phyloP scores from a whole-genome alignment of 2,329 filamentous ascomycete genomes.

The Alternaria metachromatica region DNA sequence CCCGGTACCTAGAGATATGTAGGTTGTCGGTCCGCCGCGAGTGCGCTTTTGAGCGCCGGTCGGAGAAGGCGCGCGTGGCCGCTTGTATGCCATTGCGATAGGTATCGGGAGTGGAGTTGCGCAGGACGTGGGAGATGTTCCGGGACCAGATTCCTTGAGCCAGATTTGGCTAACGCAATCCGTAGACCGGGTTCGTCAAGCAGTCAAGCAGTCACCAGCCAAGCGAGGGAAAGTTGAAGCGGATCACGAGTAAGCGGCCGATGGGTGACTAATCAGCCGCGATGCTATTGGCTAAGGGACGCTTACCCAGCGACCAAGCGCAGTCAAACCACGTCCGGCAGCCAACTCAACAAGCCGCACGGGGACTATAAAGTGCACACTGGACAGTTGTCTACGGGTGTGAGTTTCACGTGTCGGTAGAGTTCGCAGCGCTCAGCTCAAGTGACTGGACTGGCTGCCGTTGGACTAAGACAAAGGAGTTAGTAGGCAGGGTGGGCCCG shows the following conservation, averaged over 20 bases:
- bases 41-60: slow-evolving; percentile 71
- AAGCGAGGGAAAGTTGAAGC: slow-evolving; percentile 2
- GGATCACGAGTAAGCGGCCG: slow-evolving; percentile 3
- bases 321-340: background rate
- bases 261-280: slow-evolving; percentile 7
- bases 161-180: background rate
- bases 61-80: slow-evolving; percentile 38
- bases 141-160: background rate
- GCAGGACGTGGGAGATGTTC: background rate
- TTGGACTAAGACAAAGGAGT: slow-evolving; percentile 6
- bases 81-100: slow-evolving; percentile 44
- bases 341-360: background rate
- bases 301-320: background rate
- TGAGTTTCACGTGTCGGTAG: background rate
- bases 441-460: slow-evolving; percentile 2
- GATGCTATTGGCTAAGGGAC: background rate
- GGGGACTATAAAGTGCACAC: background rate
- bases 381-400: background rate
- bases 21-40: slow-evolving; percentile 61
- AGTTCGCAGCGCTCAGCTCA: background rate
- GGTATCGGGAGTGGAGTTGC: background rate
- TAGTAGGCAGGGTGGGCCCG: slow-evolving; percentile 14
- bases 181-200: background rate
- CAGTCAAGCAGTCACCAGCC: background rate
- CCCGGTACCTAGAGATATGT: slow-evolving; percentile 69